These are phyloP conservation scores for Aspergillus steynii DNA, from an alignment of 495 filamentous ascomycete genomes.

Conservation along the genomic window DNA sequence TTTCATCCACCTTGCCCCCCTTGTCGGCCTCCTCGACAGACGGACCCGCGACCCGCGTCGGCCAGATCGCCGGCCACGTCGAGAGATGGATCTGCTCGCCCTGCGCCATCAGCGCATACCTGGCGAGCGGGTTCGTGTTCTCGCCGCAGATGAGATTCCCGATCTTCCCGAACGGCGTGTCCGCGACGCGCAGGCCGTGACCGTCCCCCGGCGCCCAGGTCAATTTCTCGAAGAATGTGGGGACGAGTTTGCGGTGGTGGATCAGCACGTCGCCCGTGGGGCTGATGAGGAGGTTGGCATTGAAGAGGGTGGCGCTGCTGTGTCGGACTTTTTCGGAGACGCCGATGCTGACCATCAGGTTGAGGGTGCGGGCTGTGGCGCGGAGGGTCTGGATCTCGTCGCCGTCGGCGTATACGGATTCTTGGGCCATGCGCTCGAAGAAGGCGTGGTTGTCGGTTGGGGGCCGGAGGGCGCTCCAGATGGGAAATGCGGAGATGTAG, in stretches of 20 bases:
- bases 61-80: conserved; percentile 38
- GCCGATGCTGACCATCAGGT: conserved; percentile 25
- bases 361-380: conserved; percentile 23
- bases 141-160: conserved; percentile 40
- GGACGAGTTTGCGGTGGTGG: conserved; percentile 40
- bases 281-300: conserved; percentile 36
- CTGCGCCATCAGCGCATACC: conserved; percentile 28
- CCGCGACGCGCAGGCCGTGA: conserved; percentile 27
- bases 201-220: conserved; percentile 38
- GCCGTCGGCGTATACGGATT: conserved; percentile 34
- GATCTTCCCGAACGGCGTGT: conserved; percentile 26
- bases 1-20: background rate
- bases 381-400: conserved; percentile 33
- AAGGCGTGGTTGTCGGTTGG: conserved; percentile 35
- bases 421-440: conserved; percentile 26
- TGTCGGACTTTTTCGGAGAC: conserved; percentile 31
- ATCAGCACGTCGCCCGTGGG: conserved; percentile 28
- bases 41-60: conserved; percentile 18
- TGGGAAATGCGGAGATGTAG: conserved; percentile 38
- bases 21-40: conserved; percentile 10
- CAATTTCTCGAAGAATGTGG: conserved; percentile 41
- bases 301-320: conserved; percentile 36
- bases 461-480: conserved; percentile 33
- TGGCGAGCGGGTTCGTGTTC: conserved; percentile 39
- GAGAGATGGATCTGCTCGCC: conserved; percentile 31